These are phyloP conservation scores for Gyromitra esculenta DNA, from an alignment of 2,329 filamentous ascomycete species.

Conservation along the genomic window DNA sequence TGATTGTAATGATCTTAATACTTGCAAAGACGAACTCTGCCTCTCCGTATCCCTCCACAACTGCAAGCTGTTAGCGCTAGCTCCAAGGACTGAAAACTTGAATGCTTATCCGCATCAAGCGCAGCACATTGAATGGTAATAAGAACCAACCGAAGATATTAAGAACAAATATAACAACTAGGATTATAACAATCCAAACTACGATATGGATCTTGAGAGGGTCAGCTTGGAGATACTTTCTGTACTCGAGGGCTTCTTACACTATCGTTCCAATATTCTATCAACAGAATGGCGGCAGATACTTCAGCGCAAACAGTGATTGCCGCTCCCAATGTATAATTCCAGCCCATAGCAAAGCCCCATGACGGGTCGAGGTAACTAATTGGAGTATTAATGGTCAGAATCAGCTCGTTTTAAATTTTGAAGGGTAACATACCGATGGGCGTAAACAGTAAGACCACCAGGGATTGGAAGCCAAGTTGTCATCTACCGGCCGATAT, in stretches of 20 bases:
- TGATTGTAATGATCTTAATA: conserved; percentile 70
- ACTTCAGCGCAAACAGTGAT: conserved; percentile 70
- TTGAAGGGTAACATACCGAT: conserved; percentile 35
- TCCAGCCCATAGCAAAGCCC: conserved; percentile 68
- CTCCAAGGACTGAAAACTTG: neutral
- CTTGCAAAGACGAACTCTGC: conserved; percentile 71
- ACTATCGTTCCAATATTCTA: conserved; percentile 67
- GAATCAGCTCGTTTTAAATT: neutral
- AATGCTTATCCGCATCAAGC: neutral
- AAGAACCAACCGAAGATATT: conserved; percentile 64
- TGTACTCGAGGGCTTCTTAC: conserved; percentile 61
- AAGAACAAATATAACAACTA: conserved; percentile 66
- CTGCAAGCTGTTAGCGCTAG: conserved; percentile 53
- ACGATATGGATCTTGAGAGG: conserved; percentile 60
- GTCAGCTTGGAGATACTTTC: conserved; percentile 7
- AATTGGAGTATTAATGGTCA: neutral
- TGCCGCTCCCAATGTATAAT: conserved; percentile 71
- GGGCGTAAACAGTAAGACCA: conserved; percentile 56
- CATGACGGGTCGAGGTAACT: conserved; percentile 56
- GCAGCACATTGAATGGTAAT: neutral
- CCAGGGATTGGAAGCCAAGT: conserved; percentile 57
- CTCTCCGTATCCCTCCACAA: conserved; percentile 69
- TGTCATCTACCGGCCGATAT: conserved; percentile 51
- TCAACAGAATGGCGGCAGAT: conserved; percentile 68
- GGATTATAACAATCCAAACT: conserved; percentile 70